Conservation (phyloP, 768 basidiomycete genomes). For the Phlebiopsis gigantea region DNA sequence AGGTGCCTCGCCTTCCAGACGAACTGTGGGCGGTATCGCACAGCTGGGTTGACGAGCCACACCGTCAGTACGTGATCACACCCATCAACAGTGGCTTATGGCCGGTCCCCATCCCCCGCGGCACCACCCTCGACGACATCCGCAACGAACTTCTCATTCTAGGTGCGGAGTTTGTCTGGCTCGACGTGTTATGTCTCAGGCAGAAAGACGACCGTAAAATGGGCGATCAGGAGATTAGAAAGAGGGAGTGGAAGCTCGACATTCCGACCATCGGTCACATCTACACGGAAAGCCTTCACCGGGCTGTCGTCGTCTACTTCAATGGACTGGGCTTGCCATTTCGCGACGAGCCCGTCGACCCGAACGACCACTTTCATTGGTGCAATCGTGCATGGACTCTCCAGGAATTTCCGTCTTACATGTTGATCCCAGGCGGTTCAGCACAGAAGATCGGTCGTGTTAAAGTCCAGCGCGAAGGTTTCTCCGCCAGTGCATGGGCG, state of each 20-base stretch:
- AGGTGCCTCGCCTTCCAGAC: background rate
- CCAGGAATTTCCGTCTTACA: background rate
- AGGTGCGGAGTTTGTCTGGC: background rate
- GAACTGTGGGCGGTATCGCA: background rate
- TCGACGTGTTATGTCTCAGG: background rate
- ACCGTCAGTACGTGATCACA: background rate
- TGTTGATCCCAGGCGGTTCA: background rate
- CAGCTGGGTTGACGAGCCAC: background rate
- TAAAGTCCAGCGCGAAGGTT: background rate
- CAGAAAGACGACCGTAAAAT: background rate
- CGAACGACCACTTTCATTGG: background rate
- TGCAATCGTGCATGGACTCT: background rate
- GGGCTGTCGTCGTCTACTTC: background rate
- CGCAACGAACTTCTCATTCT: background rate
- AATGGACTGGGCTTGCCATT: background rate
- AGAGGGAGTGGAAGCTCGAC: background rate
- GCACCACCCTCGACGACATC: background rate
- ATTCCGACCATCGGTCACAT: background rate
- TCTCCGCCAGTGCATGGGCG: background rate
- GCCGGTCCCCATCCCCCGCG: slow-evolving; percentile 1
- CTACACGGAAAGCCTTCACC: background rate
- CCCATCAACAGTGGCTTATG: background rate
- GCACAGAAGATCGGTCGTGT: background rate
- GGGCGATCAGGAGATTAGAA: background rate
- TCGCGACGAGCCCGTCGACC: background rate